Evolutionary conservation across 306 rosid species (phyloP), one percentile per base, ranked within the genome.

Genomic region (Quercus engelmannii): DNA sequence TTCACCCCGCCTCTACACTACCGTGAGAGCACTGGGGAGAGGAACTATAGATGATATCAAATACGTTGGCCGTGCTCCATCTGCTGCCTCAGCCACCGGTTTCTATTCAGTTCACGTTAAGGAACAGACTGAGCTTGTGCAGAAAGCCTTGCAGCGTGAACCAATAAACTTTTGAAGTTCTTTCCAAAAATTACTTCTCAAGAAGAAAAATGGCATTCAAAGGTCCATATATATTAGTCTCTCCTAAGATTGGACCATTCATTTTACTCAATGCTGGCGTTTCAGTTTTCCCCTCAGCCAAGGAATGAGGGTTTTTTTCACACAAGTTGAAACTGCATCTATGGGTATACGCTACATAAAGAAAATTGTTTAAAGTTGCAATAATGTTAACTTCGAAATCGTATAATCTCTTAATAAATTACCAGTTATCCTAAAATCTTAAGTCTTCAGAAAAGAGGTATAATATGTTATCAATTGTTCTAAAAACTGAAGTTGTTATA

Each of bases 11-110:
- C 97, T 93, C 51, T 73, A 79, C 85, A 81, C 96, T 7, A 91
- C 99, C 75, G 76, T 96, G 97, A 91, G 86, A 81, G 85, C 93
- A 0, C 81, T 91, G 58, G 88, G 85, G 19, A 83, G 93, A 85
- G 99, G 98, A 81, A 74, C 92, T 19, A 61, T 83, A 6, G 98
- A 93, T 0, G 93, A 90, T 74, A 85, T 91, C 35, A 95, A 93
- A 71, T 93, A 95, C 38, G 82, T 87, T 1, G 99, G 98, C 15
- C 99, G 98, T 5, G 91, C 95, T 84, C 97, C 98, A 51, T 93
- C 99, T 6, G 97, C 98, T 1, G 93, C 97, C 79, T 85, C 98
- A 1, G 97, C 99, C 75, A 95, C 96, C 4, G 98, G 99, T 78
- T 95, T 93, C 91, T 84, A 85, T 73, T 69, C 73, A 59, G 89